Evolutionary conservation across 352 stramenopile genomes (phyloP).

Genomic region (Phytophthora sojae): DNA sequence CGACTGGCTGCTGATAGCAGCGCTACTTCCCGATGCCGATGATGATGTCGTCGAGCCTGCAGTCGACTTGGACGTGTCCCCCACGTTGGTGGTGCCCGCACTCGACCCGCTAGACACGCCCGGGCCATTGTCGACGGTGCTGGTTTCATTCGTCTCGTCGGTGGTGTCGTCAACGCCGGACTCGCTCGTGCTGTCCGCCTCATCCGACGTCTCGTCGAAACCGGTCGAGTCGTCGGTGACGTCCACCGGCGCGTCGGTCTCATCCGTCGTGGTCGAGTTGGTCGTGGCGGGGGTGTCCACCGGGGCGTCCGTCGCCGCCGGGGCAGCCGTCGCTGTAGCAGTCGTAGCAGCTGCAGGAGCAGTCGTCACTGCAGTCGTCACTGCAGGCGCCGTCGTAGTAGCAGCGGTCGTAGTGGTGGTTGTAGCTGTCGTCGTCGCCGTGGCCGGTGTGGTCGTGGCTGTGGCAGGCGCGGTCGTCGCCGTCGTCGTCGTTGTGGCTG

Average conservation of each 20-base stretch:
- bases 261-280: not conserved
- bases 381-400: not conserved
- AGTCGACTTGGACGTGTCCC: not conserved
- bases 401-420: not conserved
- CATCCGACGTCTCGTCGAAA: not conserved
- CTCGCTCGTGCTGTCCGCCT: not conserved
- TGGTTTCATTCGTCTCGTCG: constrained; percentile 1
- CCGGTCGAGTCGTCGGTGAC: not conserved
- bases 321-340: constrained; percentile 1
- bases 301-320: not conserved
- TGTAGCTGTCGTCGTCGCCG: not conserved
- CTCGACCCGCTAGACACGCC: not conserved
- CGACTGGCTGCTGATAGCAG: constrained; percentile 3
- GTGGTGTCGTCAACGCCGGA: not conserved
- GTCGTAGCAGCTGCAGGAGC: not conserved
- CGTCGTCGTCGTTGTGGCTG: not conserved
- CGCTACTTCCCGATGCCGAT: not conserved
- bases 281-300: not conserved
- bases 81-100: not conserved
- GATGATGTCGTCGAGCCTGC: not conserved
- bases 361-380: not conserved
- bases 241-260: not conserved
- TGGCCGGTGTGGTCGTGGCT: not conserved
- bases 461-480: not conserved
- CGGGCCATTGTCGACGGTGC: not conserved